Conservation (phyloP, 1,139 yeast genomes). For the Yamadazyma diospyri region DNA sequence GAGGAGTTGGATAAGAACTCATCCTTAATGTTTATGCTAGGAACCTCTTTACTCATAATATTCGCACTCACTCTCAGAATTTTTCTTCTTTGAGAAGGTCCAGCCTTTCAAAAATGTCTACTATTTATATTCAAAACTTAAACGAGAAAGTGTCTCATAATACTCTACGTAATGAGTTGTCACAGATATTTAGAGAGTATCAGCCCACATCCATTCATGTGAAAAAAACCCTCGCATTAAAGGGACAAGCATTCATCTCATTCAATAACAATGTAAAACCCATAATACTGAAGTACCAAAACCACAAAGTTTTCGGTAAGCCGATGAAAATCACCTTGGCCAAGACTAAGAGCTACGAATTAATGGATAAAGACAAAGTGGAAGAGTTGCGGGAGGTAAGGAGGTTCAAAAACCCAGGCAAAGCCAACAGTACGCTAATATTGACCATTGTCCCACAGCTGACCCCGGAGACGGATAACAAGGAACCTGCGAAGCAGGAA, state of each 20-base stretch:
- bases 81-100: neutral
- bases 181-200: slow-evolving; percentile 42
- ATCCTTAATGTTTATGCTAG: slow-evolving; percentile 25
- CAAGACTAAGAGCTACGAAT: slow-evolving; percentile 12
- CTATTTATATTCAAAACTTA: slow-evolving; percentile 63
- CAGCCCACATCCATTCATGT: slow-evolving; percentile 53
- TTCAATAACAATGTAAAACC: slow-evolving; percentile 40
- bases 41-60: slow-evolving; percentile 12
- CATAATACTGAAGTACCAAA: slow-evolving; percentile 36
- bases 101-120: slow-evolving; percentile 29
- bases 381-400: slow-evolving; percentile 13
- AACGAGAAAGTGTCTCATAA: slow-evolving; percentile 64
- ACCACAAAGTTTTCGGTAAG: slow-evolving; percentile 12
- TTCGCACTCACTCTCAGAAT: neutral
- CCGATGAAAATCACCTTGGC: slow-evolving; percentile 12
- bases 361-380: slow-evolving; percentile 8
- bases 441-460: slow-evolving; percentile 19
- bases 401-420: slow-evolving; percentile 22
- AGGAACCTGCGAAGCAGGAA: slow-evolving; percentile 3
- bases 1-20: slow-evolving; percentile 7
- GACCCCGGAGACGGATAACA: slow-evolving; percentile 18
- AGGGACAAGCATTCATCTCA: slow-evolving; percentile 85
- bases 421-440: slow-evolving; percentile 66
- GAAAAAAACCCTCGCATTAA: slow-evolving; percentile 57
- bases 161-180: slow-evolving; percentile 45